Percentiles rank a stretch among this genome's conserved stretches.
These are phyloP conservation scores for Fusarium stilboides DNA, from an alignment of 2,329 filamentous ascomycete species.

Conservation along the genomic window DNA sequence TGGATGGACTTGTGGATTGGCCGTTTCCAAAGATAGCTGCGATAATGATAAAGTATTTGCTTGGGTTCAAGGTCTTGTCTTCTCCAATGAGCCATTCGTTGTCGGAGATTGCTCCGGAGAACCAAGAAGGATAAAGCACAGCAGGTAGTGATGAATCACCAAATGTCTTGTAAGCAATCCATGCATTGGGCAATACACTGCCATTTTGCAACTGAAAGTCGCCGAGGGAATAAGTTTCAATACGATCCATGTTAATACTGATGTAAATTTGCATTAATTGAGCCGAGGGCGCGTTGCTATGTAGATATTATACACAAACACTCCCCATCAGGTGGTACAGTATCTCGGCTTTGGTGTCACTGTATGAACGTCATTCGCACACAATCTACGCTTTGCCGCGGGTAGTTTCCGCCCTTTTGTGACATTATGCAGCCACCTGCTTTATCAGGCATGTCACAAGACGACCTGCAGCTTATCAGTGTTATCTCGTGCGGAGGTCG, in stretches of 20 bases:
- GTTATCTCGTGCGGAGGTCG: constrained; percentile 37
- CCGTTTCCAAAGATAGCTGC: constrained; percentile 68
- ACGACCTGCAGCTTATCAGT: constrained; percentile 35
- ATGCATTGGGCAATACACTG: constrained; percentile 72
- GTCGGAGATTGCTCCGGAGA: constrained; percentile 72
- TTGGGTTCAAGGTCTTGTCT: constrained; percentile 75
- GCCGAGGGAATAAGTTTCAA: constrained; percentile 67
- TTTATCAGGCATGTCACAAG: constrained; percentile 34
- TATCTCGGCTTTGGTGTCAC: background rate
- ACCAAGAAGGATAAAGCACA: constrained; percentile 85
- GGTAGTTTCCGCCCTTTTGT: constrained; percentile 35
- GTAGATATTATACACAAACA: background rate
- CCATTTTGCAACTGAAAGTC: constrained; percentile 78
- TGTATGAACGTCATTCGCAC: background rate
- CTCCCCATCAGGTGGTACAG: background rate
- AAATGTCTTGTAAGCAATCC: constrained; percentile 84
- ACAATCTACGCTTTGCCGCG: constrained; percentile 7
- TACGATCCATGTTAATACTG: constrained; percentile 25
- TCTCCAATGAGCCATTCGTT: constrained; percentile 82
- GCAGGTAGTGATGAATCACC: constrained; percentile 74
- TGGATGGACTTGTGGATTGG: constrained; percentile 68
- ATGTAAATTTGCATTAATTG: background rate
- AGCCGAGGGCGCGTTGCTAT: background rate
- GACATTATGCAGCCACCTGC: constrained; percentile 30
- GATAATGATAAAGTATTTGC: constrained; percentile 65